Conservation (phyloP, 2,329 filamentous ascomycete species). For the Arthrocladium fulminans region DNA sequence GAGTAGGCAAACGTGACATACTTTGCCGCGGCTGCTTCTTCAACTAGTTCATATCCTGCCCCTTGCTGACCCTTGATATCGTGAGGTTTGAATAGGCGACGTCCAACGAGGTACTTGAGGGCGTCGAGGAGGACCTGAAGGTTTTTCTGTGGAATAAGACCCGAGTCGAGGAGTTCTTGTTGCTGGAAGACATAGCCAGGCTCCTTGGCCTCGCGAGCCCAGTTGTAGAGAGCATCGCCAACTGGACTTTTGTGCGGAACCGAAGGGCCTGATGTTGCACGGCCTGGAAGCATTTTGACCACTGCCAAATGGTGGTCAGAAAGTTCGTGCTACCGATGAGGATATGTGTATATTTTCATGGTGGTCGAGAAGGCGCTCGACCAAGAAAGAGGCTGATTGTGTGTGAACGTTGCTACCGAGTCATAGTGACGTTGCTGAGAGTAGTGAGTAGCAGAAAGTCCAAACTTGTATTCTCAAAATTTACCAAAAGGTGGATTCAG, state of each 20-base stretch:
- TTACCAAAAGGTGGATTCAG: too few species aligned
- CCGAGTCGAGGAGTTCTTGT: conserved; percentile 36
- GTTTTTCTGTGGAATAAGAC: conserved; percentile 37
- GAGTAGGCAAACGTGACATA: conserved; percentile 3
- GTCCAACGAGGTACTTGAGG: conserved; percentile 37
- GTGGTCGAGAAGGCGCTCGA: conserved; percentile 15
- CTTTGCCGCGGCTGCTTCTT: conserved; percentile 34
- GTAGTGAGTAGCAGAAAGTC: not conserved
- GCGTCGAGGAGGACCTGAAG: conserved; percentile 35
- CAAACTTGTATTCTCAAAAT: too few species aligned
- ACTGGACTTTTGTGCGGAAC: conserved; percentile 20
- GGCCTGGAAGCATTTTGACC: conserved; percentile 18
- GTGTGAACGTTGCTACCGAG: conserved; percentile 6
- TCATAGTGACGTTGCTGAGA: conserved; percentile 3
- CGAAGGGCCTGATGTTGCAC: conserved; percentile 25
- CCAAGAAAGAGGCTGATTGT: not conserved
- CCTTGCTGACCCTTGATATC: conserved; percentile 32
- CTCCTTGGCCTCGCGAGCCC: conserved; percentile 32
- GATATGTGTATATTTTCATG: conserved; percentile 20
- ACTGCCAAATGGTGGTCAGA: conserved; percentile 9
- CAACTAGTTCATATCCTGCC: conserved; percentile 41
- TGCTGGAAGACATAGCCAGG: conserved; percentile 39
- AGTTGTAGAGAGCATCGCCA: conserved; percentile 38
- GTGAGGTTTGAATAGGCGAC: conserved; percentile 39
- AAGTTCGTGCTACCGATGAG: conserved; percentile 20